These are phyloP conservation scores for Santalum album DNA, from an alignment of 164 flowering plant genomes.

Conservation along the genomic window DNA sequence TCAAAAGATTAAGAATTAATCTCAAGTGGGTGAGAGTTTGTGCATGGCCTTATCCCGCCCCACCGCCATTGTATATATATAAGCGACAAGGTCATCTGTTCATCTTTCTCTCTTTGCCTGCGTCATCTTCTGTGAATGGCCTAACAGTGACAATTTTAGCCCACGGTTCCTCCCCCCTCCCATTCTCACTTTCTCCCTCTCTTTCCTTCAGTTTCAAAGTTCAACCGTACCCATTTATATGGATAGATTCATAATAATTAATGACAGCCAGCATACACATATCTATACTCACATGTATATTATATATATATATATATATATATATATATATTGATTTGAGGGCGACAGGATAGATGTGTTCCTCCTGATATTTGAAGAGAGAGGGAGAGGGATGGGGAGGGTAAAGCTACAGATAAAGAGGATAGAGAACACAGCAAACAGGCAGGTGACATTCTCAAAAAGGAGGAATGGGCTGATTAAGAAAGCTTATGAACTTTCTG, in stretches of 20 bases:
- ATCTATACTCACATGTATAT: neutral
- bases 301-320: too few species aligned
- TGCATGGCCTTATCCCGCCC: too few species aligned
- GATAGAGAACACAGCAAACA: slow-evolving; percentile 50
- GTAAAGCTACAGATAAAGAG: slow-evolving; percentile 47
- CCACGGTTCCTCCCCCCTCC: neutral
- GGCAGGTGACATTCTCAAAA: slow-evolving; percentile 61
- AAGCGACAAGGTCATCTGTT: neutral
- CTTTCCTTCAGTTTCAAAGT: neutral
- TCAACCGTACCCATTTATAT: neutral
- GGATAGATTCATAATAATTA: too few species aligned
- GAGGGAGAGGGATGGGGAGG: slow-evolving; percentile 32
- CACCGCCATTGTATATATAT: too few species aligned
- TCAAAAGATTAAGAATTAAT: too few species aligned
- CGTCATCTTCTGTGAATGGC: slow-evolving; percentile 14
- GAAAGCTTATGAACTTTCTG: slow-evolving; percentile 55
- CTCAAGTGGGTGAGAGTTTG: too few species aligned
- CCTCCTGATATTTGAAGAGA: too few species aligned
- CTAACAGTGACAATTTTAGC: slow-evolving; percentile 18
- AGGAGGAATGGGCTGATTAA: slow-evolving; percentile 50
- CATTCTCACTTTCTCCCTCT: neutral
- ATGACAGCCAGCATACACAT: neutral
- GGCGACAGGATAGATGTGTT: neutral
- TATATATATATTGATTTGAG: neutral
- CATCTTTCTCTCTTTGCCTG: slow-evolving; percentile 1